Conservation (phyloP, 2,329 filamentous ascomycete genomes). For the Leptographium lundbergii region DNA sequence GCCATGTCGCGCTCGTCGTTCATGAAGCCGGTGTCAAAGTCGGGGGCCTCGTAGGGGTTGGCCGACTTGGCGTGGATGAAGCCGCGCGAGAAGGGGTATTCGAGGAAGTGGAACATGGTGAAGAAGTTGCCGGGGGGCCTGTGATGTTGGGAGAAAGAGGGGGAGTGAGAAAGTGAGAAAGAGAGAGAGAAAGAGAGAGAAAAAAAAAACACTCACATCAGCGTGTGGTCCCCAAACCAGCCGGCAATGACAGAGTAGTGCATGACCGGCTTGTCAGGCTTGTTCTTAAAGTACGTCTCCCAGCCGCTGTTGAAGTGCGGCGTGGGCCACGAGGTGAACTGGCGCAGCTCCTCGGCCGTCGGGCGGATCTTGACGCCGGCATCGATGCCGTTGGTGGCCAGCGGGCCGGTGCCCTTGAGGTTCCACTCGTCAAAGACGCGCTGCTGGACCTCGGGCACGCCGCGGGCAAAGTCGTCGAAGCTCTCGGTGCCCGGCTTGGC, state of each 20-base stretch:
- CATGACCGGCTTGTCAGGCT: constrained; percentile 79
- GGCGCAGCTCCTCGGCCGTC: constrained; percentile 50
- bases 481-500: constrained; percentile 65
- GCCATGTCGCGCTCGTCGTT: constrained; percentile 77
- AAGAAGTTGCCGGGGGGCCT: constrained; percentile 63
- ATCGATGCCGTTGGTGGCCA: constrained; percentile 69
- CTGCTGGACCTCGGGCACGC: constrained; percentile 61
- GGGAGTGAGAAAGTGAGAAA: background rate
- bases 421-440: constrained; percentile 68
- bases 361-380: constrained; percentile 69
- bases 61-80: constrained; percentile 58
- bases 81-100: constrained; percentile 65
- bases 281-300: constrained; percentile 74
- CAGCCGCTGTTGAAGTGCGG: constrained; percentile 63
- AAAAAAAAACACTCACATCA: constrained; percentile 24
- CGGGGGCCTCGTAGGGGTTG: constrained; percentile 59
- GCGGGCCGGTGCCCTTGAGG: constrained; percentile 62
- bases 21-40: constrained; percentile 77
- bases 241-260: constrained; percentile 68
- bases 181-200: background rate
- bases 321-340: constrained; percentile 62
- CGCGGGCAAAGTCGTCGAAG: constrained; percentile 70
- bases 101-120: constrained; percentile 72
- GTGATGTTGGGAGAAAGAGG: background rate
- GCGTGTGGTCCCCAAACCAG: constrained; percentile 48